A percentile compares a stretch with the other conserved stretches of the same genome.
Conservation (phyloP, 1,284 basidiomycete genomes). For the Ceratobasidium sp. region DNA sequence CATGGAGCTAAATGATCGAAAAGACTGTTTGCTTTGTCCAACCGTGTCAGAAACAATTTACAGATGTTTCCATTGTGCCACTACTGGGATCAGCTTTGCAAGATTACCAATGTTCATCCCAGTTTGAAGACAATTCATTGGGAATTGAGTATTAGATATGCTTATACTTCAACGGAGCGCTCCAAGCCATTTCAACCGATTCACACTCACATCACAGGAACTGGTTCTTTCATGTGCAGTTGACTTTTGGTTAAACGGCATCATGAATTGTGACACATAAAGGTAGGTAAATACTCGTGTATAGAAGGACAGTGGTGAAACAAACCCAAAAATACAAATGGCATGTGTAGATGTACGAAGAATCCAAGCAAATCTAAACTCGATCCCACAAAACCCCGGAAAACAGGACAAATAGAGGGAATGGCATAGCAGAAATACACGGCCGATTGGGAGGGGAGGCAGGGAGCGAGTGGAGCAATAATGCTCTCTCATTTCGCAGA, state of each 20-base stretch:
- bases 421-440: background rate
- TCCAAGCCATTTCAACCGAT: too few species aligned
- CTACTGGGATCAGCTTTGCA: too few species aligned
- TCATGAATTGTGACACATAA: slow-evolving; percentile 7
- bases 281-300: slow-evolving; percentile 11
- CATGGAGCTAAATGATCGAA: too few species aligned
- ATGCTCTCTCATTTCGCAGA: background rate
- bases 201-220: too few species aligned
- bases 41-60: too few species aligned
- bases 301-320: background rate
- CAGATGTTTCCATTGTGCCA: too few species aligned
- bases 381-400: slow-evolving; percentile 7
- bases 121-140: too few species aligned
- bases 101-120: too few species aligned
- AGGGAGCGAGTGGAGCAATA: background rate
- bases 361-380: background rate
- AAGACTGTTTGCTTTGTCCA: too few species aligned
- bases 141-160: too few species aligned
- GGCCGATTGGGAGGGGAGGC: background rate
- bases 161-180: too few species aligned
- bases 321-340: slow-evolving; percentile 4
- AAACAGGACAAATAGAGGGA: background rate
- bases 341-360: background rate
- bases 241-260: background rate
- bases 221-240: too few species aligned